phyloP scores from a whole-genome alignment of 768 basidiomycete genomes.

The Galerina sulciceps region DNA sequence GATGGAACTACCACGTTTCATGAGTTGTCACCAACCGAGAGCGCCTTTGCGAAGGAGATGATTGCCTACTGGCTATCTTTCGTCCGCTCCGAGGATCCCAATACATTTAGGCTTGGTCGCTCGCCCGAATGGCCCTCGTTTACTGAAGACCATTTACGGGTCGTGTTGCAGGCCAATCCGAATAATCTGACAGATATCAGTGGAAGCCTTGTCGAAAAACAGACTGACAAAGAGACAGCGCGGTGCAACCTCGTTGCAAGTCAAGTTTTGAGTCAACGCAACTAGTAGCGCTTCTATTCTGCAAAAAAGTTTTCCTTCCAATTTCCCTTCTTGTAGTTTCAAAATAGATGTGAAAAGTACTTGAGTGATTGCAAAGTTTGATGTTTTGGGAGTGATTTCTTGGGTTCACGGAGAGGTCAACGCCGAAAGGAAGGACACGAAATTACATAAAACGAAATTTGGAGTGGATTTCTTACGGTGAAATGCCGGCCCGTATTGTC shows the following conservation, averaged over 20 bases:
- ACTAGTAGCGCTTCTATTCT: slow-evolving; percentile 9
- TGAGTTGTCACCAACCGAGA: slow-evolving; percentile 46
- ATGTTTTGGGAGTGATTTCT: too few species aligned
- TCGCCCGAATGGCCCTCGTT: slow-evolving; percentile 51
- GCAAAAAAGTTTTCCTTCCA: too few species aligned
- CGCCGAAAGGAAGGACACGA: too few species aligned
- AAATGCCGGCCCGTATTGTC: too few species aligned
- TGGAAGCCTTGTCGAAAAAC: slow-evolving; percentile 20
- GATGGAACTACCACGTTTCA: slow-evolving; percentile 61
- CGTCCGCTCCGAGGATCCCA: slow-evolving; percentile 59
- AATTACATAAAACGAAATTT: too few species aligned
- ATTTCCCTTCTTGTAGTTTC: too few species aligned
- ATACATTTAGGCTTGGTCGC: slow-evolving; percentile 52
- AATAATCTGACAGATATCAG: slow-evolving; percentile 13
- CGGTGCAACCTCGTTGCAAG: slow-evolving; percentile 23
- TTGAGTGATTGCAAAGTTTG: too few species aligned
- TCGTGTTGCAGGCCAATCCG: slow-evolving; percentile 20
- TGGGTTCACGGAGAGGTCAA: too few species aligned
- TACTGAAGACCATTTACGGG: slow-evolving; percentile 13
- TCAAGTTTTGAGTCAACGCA: slow-evolving; percentile 16
- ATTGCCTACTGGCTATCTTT: slow-evolving; percentile 73
- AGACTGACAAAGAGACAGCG: slow-evolving; percentile 11
- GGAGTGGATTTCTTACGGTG: too few species aligned
- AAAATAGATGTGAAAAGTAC: too few species aligned
- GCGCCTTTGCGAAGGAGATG: slow-evolving; percentile 58